Conservation (phyloP, 805 yeast genomes). For the Candida qinlingensis region DNA sequence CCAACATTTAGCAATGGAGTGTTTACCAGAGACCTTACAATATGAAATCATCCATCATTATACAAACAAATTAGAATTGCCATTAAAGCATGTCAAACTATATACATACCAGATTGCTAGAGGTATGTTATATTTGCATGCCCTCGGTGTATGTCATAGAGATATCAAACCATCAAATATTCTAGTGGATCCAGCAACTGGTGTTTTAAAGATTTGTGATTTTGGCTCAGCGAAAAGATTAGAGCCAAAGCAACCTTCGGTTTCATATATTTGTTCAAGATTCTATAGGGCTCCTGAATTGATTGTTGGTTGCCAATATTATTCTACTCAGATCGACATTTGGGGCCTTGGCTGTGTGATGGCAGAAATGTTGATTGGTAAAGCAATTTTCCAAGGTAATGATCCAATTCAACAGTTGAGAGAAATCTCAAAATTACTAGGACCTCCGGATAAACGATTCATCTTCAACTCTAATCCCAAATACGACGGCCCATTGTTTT, state of each 20-base stretch:
- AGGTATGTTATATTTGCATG: slow-evolving; percentile 78
- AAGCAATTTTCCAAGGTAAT: slow-evolving; percentile 93
- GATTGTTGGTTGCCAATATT: slow-evolving; percentile 82
- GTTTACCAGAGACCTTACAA: slow-evolving; percentile 77
- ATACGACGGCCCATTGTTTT: slow-evolving; percentile 69
- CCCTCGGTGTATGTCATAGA: slow-evolving; percentile 76
- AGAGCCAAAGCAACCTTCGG: slow-evolving; percentile 79
- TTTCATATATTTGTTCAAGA: slow-evolving; percentile 92
- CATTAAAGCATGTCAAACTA: slow-evolving; percentile 68
- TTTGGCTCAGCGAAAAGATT: slow-evolving; percentile 81
- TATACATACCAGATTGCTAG: slow-evolving; percentile 77
- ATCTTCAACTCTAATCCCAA: slow-evolving; percentile 70
- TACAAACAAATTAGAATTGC: slow-evolving; percentile 54
- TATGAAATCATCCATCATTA: slow-evolving; percentile 67
- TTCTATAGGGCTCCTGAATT: slow-evolving; percentile 96
- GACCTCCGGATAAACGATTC: slow-evolving; percentile 76
- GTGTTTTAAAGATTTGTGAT: slow-evolving; percentile 72
- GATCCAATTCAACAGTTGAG: slow-evolving; percentile 84
- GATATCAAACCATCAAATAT: slow-evolving; percentile 83
- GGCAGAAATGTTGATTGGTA: slow-evolving; percentile 90
- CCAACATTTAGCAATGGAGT: slow-evolving; percentile 83
- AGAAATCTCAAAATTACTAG: slow-evolving; percentile 84
- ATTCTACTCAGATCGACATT: slow-evolving; percentile 87
- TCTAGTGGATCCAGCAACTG: slow-evolving; percentile 64
- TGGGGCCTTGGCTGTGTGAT: slow-evolving; percentile 98